These are phyloP conservation scores for Pestalotiopsis sp. DNA, from an alignment of 2,329 filamentous ascomycete species.

Conservation along the genomic window DNA sequence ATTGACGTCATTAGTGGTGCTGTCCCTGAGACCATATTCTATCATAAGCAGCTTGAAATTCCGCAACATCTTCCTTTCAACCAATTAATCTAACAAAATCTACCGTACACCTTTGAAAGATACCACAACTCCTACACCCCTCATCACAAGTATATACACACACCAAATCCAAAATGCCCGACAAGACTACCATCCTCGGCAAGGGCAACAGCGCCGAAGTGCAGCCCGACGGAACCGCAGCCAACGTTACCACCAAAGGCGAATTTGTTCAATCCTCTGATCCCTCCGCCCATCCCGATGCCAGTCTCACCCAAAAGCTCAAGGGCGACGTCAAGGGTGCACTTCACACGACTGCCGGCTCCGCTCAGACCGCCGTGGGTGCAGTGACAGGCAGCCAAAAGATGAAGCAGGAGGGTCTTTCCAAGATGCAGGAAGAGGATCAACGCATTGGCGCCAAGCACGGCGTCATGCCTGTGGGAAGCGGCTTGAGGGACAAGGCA, in stretches of 20 bases:
- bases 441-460: slow-evolving; percentile 24
- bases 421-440: slow-evolving; percentile 27
- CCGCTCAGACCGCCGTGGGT: slow-evolving; percentile 22
- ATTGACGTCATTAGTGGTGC: neutral
- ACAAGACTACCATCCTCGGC: slow-evolving; percentile 6
- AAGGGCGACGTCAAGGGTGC: slow-evolving; percentile 25
- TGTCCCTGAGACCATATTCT: neutral
- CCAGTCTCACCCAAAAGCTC: slow-evolving; percentile 23
- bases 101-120: neutral
- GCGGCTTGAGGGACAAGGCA: slow-evolving; percentile 13
- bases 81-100: too few species aligned
- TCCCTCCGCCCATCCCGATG: slow-evolving; percentile 20
- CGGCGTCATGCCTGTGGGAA: slow-evolving; percentile 24
- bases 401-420: slow-evolving; percentile 22
- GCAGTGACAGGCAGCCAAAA: slow-evolving; percentile 19
- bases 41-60: neutral
- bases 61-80: too few species aligned
- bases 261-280: slow-evolving; percentile 19
- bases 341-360: slow-evolving; percentile 20
- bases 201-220: slow-evolving; percentile 10
- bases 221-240: slow-evolving; percentile 10
- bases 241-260: slow-evolving; percentile 19
- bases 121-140: neutral
- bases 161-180: neutral
- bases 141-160: neutral